Percentiles rank a stretch among this genome's conserved stretches.
phyloP scores from a whole-genome alignment of 2,329 filamentous ascomycete species.

The Colletotrichum sp. region DNA sequence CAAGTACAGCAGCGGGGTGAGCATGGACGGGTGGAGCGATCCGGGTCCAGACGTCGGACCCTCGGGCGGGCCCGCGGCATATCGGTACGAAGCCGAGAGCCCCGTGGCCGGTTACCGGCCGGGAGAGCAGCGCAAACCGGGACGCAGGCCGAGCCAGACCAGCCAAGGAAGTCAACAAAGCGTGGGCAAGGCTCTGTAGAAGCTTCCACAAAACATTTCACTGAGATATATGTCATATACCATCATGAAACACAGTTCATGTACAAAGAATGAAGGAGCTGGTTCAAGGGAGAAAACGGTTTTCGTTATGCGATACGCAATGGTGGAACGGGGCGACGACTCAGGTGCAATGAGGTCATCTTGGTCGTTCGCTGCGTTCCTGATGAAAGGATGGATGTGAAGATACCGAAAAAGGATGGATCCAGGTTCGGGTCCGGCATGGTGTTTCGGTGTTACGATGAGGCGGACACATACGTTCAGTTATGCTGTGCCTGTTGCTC shows the following conservation, averaged over 20 bases:
- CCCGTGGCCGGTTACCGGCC: constrained; percentile 22
- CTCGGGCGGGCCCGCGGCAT: constrained; percentile 17
- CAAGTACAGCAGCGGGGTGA: constrained; percentile 57
- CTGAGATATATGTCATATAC: neutral
- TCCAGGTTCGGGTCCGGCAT: neutral
- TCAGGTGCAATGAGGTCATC: neutral
- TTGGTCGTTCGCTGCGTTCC: neutral
- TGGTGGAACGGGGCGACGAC: neutral
- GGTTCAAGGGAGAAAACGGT: neutral
- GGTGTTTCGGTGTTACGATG: constrained; percentile 1
- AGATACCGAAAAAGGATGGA: constrained; percentile 3
- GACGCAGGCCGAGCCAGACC: constrained; percentile 4
- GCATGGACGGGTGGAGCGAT: constrained; percentile 54
- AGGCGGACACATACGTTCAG: neutral
- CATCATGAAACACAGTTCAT: neutral
- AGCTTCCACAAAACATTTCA: neutral
- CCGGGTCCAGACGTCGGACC: constrained; percentile 60
- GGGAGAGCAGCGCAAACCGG: constrained; percentile 13
- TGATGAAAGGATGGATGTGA: constrained; percentile 8
- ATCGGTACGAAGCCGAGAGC: constrained; percentile 31
- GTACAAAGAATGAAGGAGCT: constrained; percentile 6
- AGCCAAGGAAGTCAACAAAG: constrained; percentile 19
- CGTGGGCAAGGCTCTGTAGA: constrained; percentile 22
- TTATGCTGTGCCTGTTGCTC: neutral
- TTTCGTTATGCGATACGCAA: neutral